Evolutionary conservation across 306 rosid species (phyloP), one percentile per base, ranked within the genome.

Genomic region (Rosa chinensis): DNA sequence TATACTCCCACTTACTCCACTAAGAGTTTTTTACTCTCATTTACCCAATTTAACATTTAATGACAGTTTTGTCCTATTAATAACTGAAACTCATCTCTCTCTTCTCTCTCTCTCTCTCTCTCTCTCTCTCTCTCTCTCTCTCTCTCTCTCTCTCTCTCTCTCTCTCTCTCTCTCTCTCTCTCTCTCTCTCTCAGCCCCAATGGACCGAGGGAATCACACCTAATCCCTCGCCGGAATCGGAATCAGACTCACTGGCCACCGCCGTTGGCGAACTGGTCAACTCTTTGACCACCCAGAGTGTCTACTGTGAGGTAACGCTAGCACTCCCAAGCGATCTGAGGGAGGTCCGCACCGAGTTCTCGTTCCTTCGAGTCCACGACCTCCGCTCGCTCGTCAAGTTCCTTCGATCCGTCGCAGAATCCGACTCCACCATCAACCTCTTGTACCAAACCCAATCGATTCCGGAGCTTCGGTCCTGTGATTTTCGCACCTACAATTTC

Each of bases 281-380:
- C 56, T 87, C 93, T 5, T 82, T 94, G 63, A 91, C 87, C 48
- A 86, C 76, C 18, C 93, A 94, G 79, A 80, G 99, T 75, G 87
- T 92, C 3, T 82, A 87, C 77, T 85, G 95, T 10, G 99, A 94
- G 83, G 91, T 94, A n/a, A 94, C 97, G 2, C 91, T 92, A 7
- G 90, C 95, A 2, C 97, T 94, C 53, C 87, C 92, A 13, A 87
- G 87, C 1, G 93, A 97, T 2, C 93, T 94, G 28, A 83, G 92
- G 40, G 95, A 94, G 35, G 97, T 93, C 5, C 80, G 90, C 18
- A 97, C 99, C 4, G 95, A 91, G 80, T 94, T 92, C 89, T 92
- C 97, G 0, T 92, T 94, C 66, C 92, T 94, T 78, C 97, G 95
- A 25, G 81, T 91, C 37, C 92, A 95, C 40, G 97, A 95, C 59